Evolutionary conservation across 768 basidiomycete species (phyloP).

Genomic region (Neoboletus subvelutipes): DNA sequence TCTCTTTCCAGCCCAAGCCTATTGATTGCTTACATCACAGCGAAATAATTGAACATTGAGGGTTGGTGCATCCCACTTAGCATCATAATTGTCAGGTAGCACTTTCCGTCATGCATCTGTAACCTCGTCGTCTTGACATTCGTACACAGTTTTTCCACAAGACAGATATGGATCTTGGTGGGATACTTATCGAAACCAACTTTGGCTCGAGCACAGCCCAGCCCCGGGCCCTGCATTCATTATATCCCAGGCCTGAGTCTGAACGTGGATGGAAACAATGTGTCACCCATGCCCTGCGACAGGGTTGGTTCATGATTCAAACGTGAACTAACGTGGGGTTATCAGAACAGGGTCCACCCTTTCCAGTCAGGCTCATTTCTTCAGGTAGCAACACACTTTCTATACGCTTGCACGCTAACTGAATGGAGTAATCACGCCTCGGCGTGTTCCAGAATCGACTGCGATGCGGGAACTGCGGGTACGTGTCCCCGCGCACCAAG

Average conservation of each 20-base stretch:
- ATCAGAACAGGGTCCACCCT: background rate
- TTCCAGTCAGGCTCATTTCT: background rate
- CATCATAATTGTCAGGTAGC: conserved; percentile 13
- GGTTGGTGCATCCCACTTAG: background rate
- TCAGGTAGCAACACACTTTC: background rate
- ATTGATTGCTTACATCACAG: conserved; percentile 22
- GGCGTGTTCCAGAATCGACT: background rate
- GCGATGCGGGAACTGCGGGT: background rate
- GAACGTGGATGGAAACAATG: background rate
- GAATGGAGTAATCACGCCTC: background rate
- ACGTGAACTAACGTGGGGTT: background rate
- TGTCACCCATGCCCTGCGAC: background rate
- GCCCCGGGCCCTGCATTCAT: too few relatives aligned
- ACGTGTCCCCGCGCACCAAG: background rate
- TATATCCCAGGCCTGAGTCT: background rate
- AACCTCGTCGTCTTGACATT: conserved; percentile 24
- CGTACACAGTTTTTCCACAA: conserved; percentile 11
- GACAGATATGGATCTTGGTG: background rate
- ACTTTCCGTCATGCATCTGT: conserved; percentile 17
- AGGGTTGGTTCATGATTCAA: background rate
- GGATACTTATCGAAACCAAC: background rate
- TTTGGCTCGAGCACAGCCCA: too few relatives aligned
- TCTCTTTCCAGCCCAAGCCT: conserved; percentile 1
- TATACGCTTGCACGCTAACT: background rate
- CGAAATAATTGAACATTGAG: background rate